phyloP scores from a whole-genome alignment of 2,329 filamentous ascomycete genomes.

The Colletotrichum spinosum region DNA sequence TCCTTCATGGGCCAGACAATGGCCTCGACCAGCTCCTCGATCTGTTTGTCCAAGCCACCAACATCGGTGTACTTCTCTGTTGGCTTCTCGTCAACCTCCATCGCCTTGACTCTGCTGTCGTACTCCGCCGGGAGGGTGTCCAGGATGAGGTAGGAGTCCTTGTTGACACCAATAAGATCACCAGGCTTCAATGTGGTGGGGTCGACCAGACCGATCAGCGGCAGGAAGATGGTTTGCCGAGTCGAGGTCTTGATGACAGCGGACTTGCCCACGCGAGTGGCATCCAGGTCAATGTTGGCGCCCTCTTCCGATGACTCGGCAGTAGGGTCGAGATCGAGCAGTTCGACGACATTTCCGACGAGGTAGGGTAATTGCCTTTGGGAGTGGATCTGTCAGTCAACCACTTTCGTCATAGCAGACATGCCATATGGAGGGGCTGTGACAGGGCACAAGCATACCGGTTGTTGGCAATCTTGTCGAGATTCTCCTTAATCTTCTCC shows the following conservation, averaged over 20 bases:
- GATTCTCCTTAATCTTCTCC: conserved; percentile 99
- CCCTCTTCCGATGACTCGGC: conserved; percentile 97
- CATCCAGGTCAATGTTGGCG: conserved; percentile 98
- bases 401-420: conserved; percentile 12
- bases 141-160: conserved; percentile 97
- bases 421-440: conserved; percentile 40
- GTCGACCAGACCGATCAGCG: conserved; percentile 95
- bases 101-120: conserved; percentile 98
- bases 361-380: conserved; percentile 96
- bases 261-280: conserved; percentile 95
- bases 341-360: conserved; percentile 97
- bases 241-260: conserved; percentile 99
- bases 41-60: conserved; percentile 97
- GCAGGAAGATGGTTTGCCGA: conserved; percentile 97
- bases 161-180: conserved; percentile 98
- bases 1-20: conserved; percentile 99
- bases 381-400: conserved; percentile 37
- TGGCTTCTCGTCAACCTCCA: conserved; percentile 99
- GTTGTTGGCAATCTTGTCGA: conserved; percentile 99
- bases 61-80: conserved; percentile 99
- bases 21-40: conserved; percentile 97
- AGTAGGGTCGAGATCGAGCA: conserved; percentile 95
- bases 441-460: conserved; percentile 64
- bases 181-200: conserved; percentile 94
- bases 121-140: conserved; percentile 98